These are phyloP conservation scores for Monilinia vaccinii-corymbosi DNA, from an alignment of 2,329 filamentous ascomycete genomes.

Conservation along the genomic window DNA sequence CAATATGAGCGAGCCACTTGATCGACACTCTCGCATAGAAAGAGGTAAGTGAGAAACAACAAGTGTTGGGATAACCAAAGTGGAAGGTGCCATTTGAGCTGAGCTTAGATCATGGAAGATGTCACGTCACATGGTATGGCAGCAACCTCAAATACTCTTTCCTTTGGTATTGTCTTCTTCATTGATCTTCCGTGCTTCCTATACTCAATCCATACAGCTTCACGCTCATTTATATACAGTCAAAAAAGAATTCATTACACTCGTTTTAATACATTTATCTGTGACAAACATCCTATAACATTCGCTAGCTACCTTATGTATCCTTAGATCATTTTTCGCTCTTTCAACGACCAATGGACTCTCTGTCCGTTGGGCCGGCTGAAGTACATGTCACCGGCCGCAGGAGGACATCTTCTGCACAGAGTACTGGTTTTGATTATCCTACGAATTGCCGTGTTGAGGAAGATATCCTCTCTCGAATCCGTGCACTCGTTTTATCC, in stretches of 20 bases:
- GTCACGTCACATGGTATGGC: not conserved
- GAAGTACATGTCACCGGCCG: conserved; percentile 9
- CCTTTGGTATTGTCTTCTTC: not conserved
- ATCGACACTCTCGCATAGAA: no score
- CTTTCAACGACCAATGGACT: conserved; percentile 17
- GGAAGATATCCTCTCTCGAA: conserved; percentile 24
- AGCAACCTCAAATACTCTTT: not conserved
- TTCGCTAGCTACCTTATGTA: conserved; percentile 6
- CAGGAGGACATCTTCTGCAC: conserved; percentile 17
- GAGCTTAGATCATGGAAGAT: not conserved
- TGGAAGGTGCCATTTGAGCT: not conserved
- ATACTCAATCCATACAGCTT: not conserved
- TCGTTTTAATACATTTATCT: conserved; percentile 11
- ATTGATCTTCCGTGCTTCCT: not conserved
- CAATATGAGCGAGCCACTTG: not conserved
- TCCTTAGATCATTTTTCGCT: not conserved
- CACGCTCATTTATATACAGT: not conserved
- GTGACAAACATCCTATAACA: conserved; percentile 3
- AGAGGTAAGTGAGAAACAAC: not conserved
- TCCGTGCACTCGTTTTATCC: conserved; percentile 25
- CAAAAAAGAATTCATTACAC: conserved; percentile 2
- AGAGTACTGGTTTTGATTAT: conserved; percentile 21
- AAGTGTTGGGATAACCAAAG: not conserved
- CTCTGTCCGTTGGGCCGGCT: conserved; percentile 13
- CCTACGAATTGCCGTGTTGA: conserved; percentile 19